Evolutionary conservation across 2,329 filamentous ascomycete genomes (phyloP), one percentile per base, ranked within the genome.

Genomic region (Aspergillus cejpii): DNA sequence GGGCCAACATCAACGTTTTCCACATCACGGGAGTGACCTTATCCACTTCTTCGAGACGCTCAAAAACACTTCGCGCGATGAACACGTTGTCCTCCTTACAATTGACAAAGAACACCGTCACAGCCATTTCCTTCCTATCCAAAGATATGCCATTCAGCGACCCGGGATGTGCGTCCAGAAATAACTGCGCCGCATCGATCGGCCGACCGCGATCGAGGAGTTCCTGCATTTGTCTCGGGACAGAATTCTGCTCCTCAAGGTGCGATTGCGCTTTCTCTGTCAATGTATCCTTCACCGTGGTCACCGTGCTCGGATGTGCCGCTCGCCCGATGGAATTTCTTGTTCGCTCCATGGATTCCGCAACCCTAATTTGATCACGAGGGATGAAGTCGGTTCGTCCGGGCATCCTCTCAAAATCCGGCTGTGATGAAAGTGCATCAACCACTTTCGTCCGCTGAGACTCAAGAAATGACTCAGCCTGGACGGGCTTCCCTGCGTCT

Each of bases 131-230:
- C 43, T 59, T 57, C 26, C 54, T 55, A 36, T 58, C 56, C 14
- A 44, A 53, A 5, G 60, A 59, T 23, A 63, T 58, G 3, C 51
- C 50, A 29, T 48, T 42, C 23, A 52, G 23, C 11, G 51, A 51
- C 21, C 44, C 45, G 26, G 56, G 45, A 31, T 59, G 57, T 15
- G 37, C 49, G 17, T 60, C 56, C 34, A 68, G 45, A 39, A 69
- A 69, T 23, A 64, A 20, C 40, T 68, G 63, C 5, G 65, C 60
- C 5, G 66, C 67, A 28, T 66, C 61, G 2, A 69, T 65, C 10
- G 60, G 56, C 39, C 53, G 54, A 12, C 54, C 53, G 26, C 52
- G 45, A 2, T 57, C 47, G 6, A 68, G 45, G 27, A 67, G 50
- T 6, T 47, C 41, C 37, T 54, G 51, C 28, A 66, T 56, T 21